Evolutionary conservation across 108 stramenopile species (phyloP), one percentile per base, ranked within the genome.

Genomic region (Fistulifera pelliculosa): DNA sequence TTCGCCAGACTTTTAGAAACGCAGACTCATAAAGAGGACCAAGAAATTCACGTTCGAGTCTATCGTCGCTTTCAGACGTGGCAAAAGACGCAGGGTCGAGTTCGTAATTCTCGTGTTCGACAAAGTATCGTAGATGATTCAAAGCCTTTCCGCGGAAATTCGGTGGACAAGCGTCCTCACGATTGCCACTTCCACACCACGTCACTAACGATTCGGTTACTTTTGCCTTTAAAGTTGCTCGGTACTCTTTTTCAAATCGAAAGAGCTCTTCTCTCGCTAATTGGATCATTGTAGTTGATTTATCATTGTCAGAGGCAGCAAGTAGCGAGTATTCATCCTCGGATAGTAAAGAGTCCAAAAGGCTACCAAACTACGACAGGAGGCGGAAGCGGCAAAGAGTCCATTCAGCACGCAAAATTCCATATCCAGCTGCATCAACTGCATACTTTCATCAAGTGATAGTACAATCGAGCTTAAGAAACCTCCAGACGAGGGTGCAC

Each of bases 201-300:
- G 81, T 76, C 15, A 41, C 61, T 0, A 90, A 65, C 27, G 75
- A 53, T 2, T 54, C 25, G 12, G 41, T 43, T 1, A 66, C 69
- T 66, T 79, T 55, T 21, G 65, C 35, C 44, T 68, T 35, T 44
- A 86, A 47, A 22, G 81, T 52, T 2, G 51, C 38, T 26, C 72
- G 41, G 54, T 90, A 90, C 27, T 68, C 42, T 14, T 53, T 57
- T 7, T 77, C 74, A 60, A 68, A 85, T 49, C 75, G 70, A 57
- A 71, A 60, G 12, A 90, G 66, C 44, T 90, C 87, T 56, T 90
- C 87, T 54, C 83, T 61, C 11, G 87, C 79, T 45, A 85, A 65
- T 40, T 75, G 69, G 14, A 83, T 75, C 87, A 89, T 89, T 7
- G 4, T 52, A 14, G 42, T 39, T 27, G 22, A 44, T 27, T 53